Base-by-base conservation (phyloP, 2,329 filamentous ascomycete species). In the Dactylellina leptospora region DNA sequence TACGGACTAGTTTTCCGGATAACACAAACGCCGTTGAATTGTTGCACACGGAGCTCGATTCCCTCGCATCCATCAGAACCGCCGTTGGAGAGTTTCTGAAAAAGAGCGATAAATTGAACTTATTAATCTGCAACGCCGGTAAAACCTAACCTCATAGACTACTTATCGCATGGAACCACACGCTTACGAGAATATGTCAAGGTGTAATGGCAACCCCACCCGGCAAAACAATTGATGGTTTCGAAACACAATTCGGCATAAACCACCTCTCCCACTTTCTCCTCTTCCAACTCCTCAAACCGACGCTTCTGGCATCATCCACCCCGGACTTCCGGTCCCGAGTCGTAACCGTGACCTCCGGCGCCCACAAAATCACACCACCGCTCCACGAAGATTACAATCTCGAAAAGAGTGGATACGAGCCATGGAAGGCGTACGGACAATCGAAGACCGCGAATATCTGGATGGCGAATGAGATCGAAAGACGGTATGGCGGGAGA, bases 251-350 rank as follows among this genome's bases (percentile, higher is more conserved):
- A 62, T 83, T 86, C 68, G 84, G 81, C 30, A 82, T 80, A 4
- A 86, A 86, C 75, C 82, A 86, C 75, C 77, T 87, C 1, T 80
- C 78, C 6, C 83, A 85, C 74, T 86, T 86, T 78, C 80, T 86
- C 0, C 79, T 86, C 11, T 83, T 84, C 69, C 79, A 84, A 23
- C 80, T 85, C 1, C 78, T 87, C 25, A 82, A 82, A 23, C 76
- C 80, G 0, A 75, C 80, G 0, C 76, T 86, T 4, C 76, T 85
- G 0, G 74, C 78, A 0, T 79, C 79, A 3, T 74, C 79, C 0
- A 81, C 80, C 0, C 76, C 81, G 0, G 72, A 76, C 0, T 83
- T 82, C 61, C 76, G 80, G 3, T 84, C 82, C 0, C 81, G 85
- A 1, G 82, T 86, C 1, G 79, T 87, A 47, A 77, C 78, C 0